Conservation (phyloP, 768 basidiomycete genomes). For the Phanerochaete sordida region DNA sequence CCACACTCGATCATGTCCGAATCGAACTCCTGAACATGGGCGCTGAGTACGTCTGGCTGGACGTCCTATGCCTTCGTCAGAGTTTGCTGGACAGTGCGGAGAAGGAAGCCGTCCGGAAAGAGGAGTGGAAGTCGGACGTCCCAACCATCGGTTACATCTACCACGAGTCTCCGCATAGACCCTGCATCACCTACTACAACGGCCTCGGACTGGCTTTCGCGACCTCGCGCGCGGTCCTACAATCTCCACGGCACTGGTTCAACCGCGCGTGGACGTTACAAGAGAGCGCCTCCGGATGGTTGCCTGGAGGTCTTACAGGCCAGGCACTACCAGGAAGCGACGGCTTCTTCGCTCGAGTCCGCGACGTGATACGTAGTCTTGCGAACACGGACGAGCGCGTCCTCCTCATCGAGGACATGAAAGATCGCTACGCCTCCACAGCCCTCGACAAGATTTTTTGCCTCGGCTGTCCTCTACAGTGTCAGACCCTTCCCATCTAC, state of each 20-base stretch:
- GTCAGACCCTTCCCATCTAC: background rate
- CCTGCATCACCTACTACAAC: background rate
- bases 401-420: background rate
- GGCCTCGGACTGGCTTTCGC: background rate
- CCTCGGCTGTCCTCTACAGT: background rate
- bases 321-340: background rate
- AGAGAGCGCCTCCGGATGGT: background rate
- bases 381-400: background rate
- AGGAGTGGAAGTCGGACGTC: background rate
- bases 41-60: background rate
- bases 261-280: constrained; percentile 3
- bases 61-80: background rate
- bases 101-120: background rate
- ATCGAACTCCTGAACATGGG: background rate
- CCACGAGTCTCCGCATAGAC: background rate
- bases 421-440: background rate
- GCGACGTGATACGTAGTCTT: background rate
- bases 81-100: background rate
- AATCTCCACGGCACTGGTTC: background rate
- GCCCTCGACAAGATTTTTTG: background rate
- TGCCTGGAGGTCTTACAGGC: background rate
- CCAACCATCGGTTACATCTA: background rate
- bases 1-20: background rate
- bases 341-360: background rate
- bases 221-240: background rate